Evolutionary conservation across 805 yeast species (phyloP), one percentile per base, ranked within the genome.

Genomic region (Candida ortonii): DNA sequence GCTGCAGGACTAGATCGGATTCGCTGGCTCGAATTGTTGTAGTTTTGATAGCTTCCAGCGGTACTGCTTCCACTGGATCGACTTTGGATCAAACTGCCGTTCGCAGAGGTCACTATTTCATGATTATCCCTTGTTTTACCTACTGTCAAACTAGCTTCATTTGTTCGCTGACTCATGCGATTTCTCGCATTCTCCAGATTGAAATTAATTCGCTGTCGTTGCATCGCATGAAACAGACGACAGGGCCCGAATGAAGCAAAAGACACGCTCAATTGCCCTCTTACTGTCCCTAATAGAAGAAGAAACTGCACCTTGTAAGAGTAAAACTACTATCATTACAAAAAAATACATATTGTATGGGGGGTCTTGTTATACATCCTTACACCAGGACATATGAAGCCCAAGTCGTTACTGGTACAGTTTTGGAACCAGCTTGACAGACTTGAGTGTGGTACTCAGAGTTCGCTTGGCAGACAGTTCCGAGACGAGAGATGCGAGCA

Each of bases 141-240:
- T 7, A 59, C 63, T 16, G 56, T 39, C 36, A 59, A 38, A 21
- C 59, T 59, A 1, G 62, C 55, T 45, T 59, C 64, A 28, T 57
- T 54, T 9, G 64, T 53, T 22, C 61, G 38, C 41, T 55, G 58
- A 15, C 59, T 51, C 37, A 50, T 43, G 7, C 61, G 50, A 27
- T 40, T 51, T 32, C 58, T 37, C 11, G 59, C 50, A 26, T 45
- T 41, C 26, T 36, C 44, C 38, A 57, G 47, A 29, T 56, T 55
- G 25, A 57, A 49, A 10, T 50, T 46, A 24, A 57, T 43, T 37
- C 44, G 43, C 30, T 53, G 49, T 30, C 47, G 39, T 33, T 45
- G 51, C 50, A 43, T 48, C 12, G 10, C 28, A 19, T 11, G n/a
- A n/a, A n/a, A n/a, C n/a, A n/a, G n/a, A n/a, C n/a, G n/a, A n/a